Base-by-base conservation (phyloP, 129 eudicot species). In the Lonicera japonica region DNA sequence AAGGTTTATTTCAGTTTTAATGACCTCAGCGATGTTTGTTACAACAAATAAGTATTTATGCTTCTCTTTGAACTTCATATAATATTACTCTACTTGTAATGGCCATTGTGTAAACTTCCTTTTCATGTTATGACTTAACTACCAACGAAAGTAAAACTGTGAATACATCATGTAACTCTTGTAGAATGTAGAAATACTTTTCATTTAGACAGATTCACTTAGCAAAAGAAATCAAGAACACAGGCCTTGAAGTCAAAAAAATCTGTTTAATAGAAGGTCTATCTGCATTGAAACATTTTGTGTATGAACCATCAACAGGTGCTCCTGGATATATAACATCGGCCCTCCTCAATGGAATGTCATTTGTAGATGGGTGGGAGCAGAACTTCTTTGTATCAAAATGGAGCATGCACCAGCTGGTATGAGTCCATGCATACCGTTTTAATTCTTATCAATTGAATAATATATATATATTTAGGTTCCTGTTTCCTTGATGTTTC, bases 341-440 rank as follows among this genome's bases (percentile, higher is more conserved):
- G 56, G 59, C 96, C 46, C 72, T 94, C 19, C 54, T 94, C 73
- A 94, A 94, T 64, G 99, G 99, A 48, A 68, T 73, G 77, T 88
- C 99, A 25, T 94, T 94, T 73, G 96, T 94, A 22, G 78, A 82
- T 0, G 99, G 99, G 60, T 94, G 96, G 99, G 80, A 85, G 40
- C 83, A 83, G 68, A 83, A 88, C 45, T 94, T 94, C 62, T 94
- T 94, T 48, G 79, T 94, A 65, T 85, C 96, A 39, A 94, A 94
- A 70, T 94, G 99, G 99, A 89, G 91, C 73, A 88, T 94, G 96
- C 99, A 94, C 67, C 99, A 94, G 76, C 73, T 94, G 99, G 99
- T 94, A 85, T 67, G 75, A 11, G 3, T 25, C 22, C 40, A 38
- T 15, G 1, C 24, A 16, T 56, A 22, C 16, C 24, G 11, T 21